Evolutionary conservation across 352 stramenopile genomes (phyloP), one percentile per base, ranked within the genome.

Genomic region (Phytophthora podocarpi): DNA sequence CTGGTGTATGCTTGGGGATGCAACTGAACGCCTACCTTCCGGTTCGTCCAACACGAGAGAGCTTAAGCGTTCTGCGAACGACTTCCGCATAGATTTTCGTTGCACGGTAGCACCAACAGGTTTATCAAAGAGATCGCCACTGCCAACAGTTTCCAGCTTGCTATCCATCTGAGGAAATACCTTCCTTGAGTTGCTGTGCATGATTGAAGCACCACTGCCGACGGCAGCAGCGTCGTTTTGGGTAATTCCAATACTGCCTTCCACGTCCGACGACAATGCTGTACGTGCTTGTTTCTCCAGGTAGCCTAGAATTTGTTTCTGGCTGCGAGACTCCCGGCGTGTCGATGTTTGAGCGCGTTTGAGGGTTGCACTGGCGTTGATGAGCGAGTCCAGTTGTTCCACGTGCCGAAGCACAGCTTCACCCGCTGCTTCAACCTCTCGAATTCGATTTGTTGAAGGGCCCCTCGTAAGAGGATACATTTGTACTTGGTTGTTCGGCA

Each of bases 351-450:
- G 10, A 32, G 55, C 15, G 6, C 47, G 53, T 51, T 56, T 64
- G 20, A 64, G 54, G 13, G 53, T 70, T 28, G 61, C 61, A 11
- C 41, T 70, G 12, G 71, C 74, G 34, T 83, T 83, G 26, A 77
- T 77, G 4, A 76, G 37, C 1, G 72, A 69, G 31, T 83, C 74
- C 46, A 83, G 45, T 30, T 74, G 67, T 48, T 80, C 64, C 5
- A 83, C 68, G n/a, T 69, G 59, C 28, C 74, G 70, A 5, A 82
- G 40, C 16, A 78, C 50, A 39, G 56, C 73, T 20, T 73, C 67
- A 4, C 57, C 67, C 4, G 20, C 43, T 52, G 49, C 24, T 49
- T 62, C 48, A 8, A 51, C 51, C 12, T 54, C 40, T 23, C 37
- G 20, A 8, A 66, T 65, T 30, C 53, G 61, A 7, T 2, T 40